Evolutionary conservation across 345 rosid species (phyloP).

Genomic region (Lumnitzera racemosa): DNA sequence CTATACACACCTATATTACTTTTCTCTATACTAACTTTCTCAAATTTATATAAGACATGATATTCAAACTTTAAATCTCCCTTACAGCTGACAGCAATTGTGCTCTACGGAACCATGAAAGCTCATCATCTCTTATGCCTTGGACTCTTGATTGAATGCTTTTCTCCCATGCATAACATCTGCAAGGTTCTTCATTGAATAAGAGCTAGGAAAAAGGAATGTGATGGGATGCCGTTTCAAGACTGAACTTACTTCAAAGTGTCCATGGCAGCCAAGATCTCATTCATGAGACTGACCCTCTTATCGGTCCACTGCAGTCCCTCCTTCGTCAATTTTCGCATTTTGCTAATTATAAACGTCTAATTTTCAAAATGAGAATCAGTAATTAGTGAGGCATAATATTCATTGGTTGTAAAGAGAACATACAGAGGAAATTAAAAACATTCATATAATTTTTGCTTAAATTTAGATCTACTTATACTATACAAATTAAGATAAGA

Average conservation of each 20-base stretch:
- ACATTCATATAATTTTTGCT: too few species aligned
- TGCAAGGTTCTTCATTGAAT: constrained; percentile 19
- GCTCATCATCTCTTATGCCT: constrained; percentile 62
- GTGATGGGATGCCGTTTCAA: neutral
- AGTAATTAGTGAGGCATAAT: too few species aligned
- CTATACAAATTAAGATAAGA: too few species aligned
- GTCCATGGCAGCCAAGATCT: constrained; percentile 92
- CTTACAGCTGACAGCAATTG: constrained; percentile 79
- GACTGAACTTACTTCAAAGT: constrained; percentile 67
- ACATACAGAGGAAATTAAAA: too few species aligned
- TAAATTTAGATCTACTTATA: too few species aligned
- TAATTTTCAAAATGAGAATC: constrained; percentile 18
- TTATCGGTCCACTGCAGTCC: constrained; percentile 91
- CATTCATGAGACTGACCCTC: constrained; percentile 86
- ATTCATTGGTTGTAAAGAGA: too few species aligned
- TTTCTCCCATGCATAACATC: constrained; percentile 96
- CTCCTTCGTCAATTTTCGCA: constrained; percentile 82
- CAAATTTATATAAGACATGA: too few species aligned
- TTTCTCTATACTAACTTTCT: too few species aligned
- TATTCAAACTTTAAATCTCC: neutral
- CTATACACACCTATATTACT: too few species aligned
- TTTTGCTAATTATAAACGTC: constrained; percentile 79
- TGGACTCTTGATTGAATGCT: constrained; percentile 78
- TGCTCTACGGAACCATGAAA: constrained; percentile 87
- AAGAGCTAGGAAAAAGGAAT: neutral